These are phyloP conservation scores for Dendrocalamus latiflorus DNA, from an alignment of 202 grass and related monocot species.

Conservation along the genomic window DNA sequence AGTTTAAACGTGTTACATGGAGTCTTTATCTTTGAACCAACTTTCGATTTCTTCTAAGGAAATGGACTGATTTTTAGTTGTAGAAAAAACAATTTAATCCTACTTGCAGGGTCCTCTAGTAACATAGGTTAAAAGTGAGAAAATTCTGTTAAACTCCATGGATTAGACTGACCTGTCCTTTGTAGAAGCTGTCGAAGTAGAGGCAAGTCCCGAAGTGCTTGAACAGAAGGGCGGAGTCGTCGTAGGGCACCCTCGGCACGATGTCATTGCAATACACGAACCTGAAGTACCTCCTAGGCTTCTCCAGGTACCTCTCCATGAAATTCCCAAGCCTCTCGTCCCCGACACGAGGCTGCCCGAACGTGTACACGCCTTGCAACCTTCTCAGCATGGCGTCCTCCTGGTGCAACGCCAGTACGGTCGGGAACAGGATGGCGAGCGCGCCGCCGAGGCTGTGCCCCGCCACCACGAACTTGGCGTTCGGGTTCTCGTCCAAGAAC, in stretches of 20 bases:
- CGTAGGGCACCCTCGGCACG: conserved; percentile 74
- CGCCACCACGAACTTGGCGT: conserved; percentile 49
- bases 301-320: conserved; percentile 31
- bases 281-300: conserved; percentile 54
- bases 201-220: conserved; percentile 63
- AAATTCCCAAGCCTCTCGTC: conserved; percentile 41
- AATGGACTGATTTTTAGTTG: no score
- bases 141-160: no score
- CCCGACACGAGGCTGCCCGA: conserved; percentile 68
- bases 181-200: conserved; percentile 81
- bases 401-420: conserved; percentile 48
- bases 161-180: conserved; percentile 34
- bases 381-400: conserved; percentile 35
- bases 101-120: no score
- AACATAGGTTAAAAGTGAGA: no score
- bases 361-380: conserved; percentile 73
- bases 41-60: background rate
- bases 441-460: conserved; percentile 80
- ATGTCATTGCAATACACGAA: conserved; percentile 79
- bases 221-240: conserved; percentile 48
- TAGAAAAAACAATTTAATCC: no score
- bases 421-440: conserved; percentile 64
- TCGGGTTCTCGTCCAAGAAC: conserved; percentile 24
- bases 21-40: background rate
- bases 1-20: background rate